Evolutionary conservation across 768 basidiomycete species (phyloP).

Genomic region (Tulasnella sp.): DNA sequence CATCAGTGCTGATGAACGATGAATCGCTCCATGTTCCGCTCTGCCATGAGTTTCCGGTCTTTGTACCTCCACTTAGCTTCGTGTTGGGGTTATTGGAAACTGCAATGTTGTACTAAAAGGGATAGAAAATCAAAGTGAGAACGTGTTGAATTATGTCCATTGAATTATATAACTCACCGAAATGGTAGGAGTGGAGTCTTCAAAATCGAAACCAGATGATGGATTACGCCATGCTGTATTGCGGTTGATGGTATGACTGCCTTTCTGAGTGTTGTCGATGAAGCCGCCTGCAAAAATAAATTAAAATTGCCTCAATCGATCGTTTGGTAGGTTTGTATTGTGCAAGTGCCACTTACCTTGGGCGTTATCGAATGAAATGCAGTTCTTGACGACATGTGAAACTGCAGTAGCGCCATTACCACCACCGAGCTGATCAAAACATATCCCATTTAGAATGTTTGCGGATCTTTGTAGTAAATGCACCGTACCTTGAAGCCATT

Average conservation of each 20-base stretch:
- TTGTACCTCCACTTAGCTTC: conserved; percentile 5
- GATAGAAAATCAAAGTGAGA: not conserved
- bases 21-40: not conserved
- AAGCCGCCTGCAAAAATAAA: not conserved
- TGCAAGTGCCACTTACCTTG: not conserved
- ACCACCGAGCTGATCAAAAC: not conserved
- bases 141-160: too few relatives aligned
- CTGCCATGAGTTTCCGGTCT: conserved; percentile 15
- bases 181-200: not conserved
- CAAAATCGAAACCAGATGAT: conserved; percentile 5
- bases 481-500: too few relatives aligned
- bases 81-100: conserved; percentile 10
- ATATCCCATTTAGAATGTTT: not conserved
- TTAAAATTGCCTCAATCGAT: not conserved
- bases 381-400: conserved; percentile 7
- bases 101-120: conserved; percentile 5
- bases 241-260: conserved; percentile 2
- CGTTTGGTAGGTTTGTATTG: not conserved
- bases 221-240: conserved; percentile 13
- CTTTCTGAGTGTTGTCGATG: conserved; percentile 6
- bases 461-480: too few relatives aligned
- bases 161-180: not conserved
- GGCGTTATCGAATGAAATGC: conserved; percentile 12
- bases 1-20: conserved; percentile 1
- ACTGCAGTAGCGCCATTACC: not conserved